Base-by-base conservation (phyloP, 805 yeast species). In the Sugiyamaella chiloensis region DNA sequence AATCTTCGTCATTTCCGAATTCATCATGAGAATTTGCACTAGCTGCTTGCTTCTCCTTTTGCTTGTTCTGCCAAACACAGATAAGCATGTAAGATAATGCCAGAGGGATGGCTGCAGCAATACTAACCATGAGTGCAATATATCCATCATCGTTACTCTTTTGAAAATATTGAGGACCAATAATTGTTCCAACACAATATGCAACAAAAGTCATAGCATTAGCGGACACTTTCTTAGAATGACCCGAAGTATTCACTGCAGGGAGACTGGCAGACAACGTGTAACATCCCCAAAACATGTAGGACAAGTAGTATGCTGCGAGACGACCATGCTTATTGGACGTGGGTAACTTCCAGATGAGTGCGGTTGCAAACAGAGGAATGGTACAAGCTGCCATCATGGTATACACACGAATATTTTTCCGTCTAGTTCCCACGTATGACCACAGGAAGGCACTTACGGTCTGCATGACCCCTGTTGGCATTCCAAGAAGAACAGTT, bases 151-250 rank as follows among this genome's bases (percentile, higher is more conserved):
- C 12, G 35, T 29, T 19, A 8, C 43, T 27, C 11, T 40, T 40
- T 87, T 36, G 40, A 19, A 36, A 36, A 23, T 16, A 36, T 63
- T 83, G 88, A 5, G 91, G 88, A 2, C 89, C 91, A 47, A 81
- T 75, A 37, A 84, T 68, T 60, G 82, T 80, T 16, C 87, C 85
- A 37, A 78, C 75, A 30, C 85, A 78, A 60, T 81, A 85, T 4
- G 79, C 83, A 47, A 83, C 72, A 63, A 84, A 71, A 42, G 75
- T 75, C 32, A 81, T 61, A 5, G 83, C 81, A 46, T 78, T 78
- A 20, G 78, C 74, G 4, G 80, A 73, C 55, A 80, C 71, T 56
- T 83, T 80, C 64, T 85, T 86, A 7, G 90, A 82, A 52, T 79
- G 77, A n/a, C 93, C 93, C 2, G 89, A 80, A 27, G 81, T 75